phyloP scores from a whole-genome alignment of 1,139 yeast genomes.

The Zygosaccharomyces sapae region DNA sequence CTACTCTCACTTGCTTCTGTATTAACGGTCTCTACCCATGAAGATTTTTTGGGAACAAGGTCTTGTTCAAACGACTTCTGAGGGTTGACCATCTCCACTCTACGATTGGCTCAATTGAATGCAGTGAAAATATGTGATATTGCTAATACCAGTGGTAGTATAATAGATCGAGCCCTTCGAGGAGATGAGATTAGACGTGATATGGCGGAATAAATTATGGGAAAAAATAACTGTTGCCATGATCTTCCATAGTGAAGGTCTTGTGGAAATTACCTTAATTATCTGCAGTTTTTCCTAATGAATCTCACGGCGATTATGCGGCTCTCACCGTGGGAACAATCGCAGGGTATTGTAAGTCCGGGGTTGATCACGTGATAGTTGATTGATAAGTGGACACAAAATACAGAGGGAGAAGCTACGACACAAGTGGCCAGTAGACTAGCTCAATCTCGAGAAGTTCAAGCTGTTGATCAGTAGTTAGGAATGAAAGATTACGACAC shows the following conservation, averaged over 20 bases:
- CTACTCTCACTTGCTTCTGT: slow-evolving; percentile 3
- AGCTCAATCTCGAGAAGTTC: too few species aligned
- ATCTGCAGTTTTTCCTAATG: not conserved
- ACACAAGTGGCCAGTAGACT: too few species aligned
- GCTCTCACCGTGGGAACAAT: not conserved
- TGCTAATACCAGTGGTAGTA: not conserved
- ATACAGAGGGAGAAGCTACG: too few species aligned
- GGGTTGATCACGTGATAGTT: not conserved
- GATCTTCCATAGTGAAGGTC: not conserved
- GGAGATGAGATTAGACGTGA: not conserved
- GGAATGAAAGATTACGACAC: too few species aligned
- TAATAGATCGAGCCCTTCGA: not conserved
- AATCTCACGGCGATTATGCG: not conserved
- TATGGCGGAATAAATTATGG: not conserved
- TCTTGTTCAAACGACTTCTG: slow-evolving; percentile 1
- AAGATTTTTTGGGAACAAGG: not conserved
- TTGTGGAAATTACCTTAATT: not conserved
- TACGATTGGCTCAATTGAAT: not conserved
- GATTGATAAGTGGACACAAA: not conserved
- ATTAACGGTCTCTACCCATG: slow-evolving; percentile 3
- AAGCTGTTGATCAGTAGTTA: too few species aligned
- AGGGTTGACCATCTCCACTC: not conserved
- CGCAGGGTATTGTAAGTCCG: not conserved
- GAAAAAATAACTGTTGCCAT: not conserved
- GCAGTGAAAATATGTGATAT: not conserved